Evolutionary conservation across 441 rosid genomes (phyloP).

Genomic region (Hura crepitans): DNA sequence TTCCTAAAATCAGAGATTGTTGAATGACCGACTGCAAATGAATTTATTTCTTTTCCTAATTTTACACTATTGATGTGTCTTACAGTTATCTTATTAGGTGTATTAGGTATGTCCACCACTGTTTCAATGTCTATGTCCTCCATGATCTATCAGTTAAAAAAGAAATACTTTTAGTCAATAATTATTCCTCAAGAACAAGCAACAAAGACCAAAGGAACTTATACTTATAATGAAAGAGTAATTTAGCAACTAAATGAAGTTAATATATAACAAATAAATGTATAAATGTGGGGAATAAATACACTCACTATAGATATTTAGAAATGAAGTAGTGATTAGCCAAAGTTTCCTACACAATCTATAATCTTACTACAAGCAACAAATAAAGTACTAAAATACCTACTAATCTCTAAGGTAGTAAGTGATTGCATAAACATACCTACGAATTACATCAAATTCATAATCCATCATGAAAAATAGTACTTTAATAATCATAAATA

Average conservation of each 20-base stretch:
- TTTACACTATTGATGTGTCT: conserved; percentile 23
- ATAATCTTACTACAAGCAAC: not conserved
- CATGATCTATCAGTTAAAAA: conserved; percentile 33
- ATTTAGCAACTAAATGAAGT: too few relatives aligned
- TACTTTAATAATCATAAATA: not conserved
- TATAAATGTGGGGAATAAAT: not conserved
- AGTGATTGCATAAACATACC: not conserved
- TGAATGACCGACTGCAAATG: conserved; percentile 27
- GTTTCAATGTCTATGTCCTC: conserved; percentile 59
- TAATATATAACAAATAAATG: conserved; percentile 1
- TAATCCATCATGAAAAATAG: not conserved
- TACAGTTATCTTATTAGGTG: conserved; percentile 52
- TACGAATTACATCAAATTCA: not conserved
- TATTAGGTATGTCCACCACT: conserved; percentile 51
- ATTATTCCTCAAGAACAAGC: conserved; percentile 3
- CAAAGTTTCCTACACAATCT: not conserved
- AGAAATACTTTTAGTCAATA: not conserved
- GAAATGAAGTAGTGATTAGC: not conserved
- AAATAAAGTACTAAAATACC: not conserved
- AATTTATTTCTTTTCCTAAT: conserved; percentile 35
- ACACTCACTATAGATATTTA: not conserved
- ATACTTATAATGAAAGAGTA: too few relatives aligned
- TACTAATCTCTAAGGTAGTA: not conserved
- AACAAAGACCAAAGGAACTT: not conserved
- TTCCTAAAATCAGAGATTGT: conserved; percentile 25